Percentiles rank a stretch among this genome's conserved stretches.
Conservation (phyloP, 2,329 filamentous ascomycete species). For the Calycina herbarum region DNA sequence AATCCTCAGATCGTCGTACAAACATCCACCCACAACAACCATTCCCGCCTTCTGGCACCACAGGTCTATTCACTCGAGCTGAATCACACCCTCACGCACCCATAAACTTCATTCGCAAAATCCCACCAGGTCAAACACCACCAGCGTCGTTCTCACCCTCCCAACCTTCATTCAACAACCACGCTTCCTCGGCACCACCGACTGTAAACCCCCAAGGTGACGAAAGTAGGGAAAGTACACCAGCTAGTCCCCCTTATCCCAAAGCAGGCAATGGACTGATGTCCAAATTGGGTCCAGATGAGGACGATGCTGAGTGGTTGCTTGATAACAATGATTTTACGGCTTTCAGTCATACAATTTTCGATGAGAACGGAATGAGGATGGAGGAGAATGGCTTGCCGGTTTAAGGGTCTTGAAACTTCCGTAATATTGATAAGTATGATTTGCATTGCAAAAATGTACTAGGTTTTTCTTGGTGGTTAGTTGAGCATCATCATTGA, state of each 20-base stretch:
- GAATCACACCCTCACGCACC: slow-evolving; percentile 41
- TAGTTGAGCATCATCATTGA: neutral
- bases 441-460: neutral
- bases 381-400: slow-evolving; percentile 29
- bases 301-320: slow-evolving; percentile 60
- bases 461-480: neutral
- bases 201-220: slow-evolving; percentile 29
- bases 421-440: neutral
- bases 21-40: slow-evolving; percentile 31
- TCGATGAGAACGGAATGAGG: slow-evolving; percentile 30
- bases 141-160: slow-evolving; percentile 50
- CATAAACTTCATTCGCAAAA: slow-evolving; percentile 44
- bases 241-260: slow-evolving; percentile 61
- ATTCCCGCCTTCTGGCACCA: slow-evolving; percentile 37
- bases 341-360: slow-evolving; percentile 38
- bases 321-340: slow-evolving; percentile 51
- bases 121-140: slow-evolving; percentile 41
- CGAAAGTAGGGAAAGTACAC: slow-evolving; percentile 49
- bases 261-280: slow-evolving; percentile 61
- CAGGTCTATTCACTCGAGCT: slow-evolving; percentile 39
- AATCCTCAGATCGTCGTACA: slow-evolving; percentile 27
- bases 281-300: slow-evolving; percentile 52
- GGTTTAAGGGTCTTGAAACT: neutral
- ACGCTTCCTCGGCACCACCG: slow-evolving; percentile 31
- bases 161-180: slow-evolving; percentile 19